Conservation (phyloP, 352 stramenopile genomes). For the Phytophthora tentaculata region DNA sequence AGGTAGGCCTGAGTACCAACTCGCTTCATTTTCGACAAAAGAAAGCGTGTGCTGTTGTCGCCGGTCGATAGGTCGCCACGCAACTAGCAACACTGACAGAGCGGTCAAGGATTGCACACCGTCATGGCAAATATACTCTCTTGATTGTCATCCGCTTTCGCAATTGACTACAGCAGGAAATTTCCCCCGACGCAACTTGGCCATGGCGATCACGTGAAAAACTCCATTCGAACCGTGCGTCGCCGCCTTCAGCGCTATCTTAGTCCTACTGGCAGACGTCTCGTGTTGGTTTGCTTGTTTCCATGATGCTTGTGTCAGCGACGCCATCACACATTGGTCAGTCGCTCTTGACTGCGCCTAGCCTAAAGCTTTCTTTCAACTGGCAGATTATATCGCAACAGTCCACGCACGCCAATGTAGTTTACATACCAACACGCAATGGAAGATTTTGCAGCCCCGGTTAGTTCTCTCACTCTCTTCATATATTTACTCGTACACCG, state of each 20-base stretch:
- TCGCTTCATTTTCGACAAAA: background rate
- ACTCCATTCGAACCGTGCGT: background rate
- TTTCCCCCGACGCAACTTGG: slow-evolving; percentile 2
- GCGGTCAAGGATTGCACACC: background rate
- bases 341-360: slow-evolving; percentile 17
- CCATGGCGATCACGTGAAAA: slow-evolving; percentile 1
- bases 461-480: no score
- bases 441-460: no score
- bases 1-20: no score
- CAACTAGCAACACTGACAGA: background rate
- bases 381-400: no score
- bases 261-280: slow-evolving; percentile 19
- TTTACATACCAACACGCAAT: no score
- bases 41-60: background rate
- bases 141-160: slow-evolving; percentile 15
- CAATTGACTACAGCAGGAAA: slow-evolving; percentile 5
- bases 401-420: no score
- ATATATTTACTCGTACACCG: slow-evolving; percentile 38
- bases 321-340: slow-evolving; percentile 12
- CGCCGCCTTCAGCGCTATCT: background rate
- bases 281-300: slow-evolving; percentile 11
- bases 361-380: no score
- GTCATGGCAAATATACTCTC: background rate
- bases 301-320: background rate
- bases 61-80: background rate